These are phyloP conservation scores for Seiridium cupressi DNA, from an alignment of 2,329 filamentous ascomycete genomes.

Conservation along the genomic window DNA sequence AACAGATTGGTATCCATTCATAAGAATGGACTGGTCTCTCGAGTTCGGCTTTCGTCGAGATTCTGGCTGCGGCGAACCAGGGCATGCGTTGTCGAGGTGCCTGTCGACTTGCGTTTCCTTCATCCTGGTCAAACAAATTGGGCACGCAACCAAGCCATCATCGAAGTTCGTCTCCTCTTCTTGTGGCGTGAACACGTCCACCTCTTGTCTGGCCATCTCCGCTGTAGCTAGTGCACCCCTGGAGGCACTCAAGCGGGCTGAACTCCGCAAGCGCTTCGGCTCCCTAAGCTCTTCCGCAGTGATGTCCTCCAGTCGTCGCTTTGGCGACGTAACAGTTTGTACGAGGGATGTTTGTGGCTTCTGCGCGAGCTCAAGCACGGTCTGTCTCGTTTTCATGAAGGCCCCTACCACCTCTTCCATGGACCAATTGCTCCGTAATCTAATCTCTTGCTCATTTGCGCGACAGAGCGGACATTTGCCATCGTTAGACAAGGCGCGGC, in stretches of 20 bases:
- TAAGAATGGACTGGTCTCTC: conserved; percentile 13
- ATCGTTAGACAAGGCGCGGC: conserved; percentile 76
- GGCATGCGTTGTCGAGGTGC: conserved; percentile 71
- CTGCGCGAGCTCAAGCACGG: conserved; percentile 64
- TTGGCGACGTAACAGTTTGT: conserved; percentile 34
- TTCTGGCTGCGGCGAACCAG: conserved; percentile 33
- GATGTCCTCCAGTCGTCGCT: conserved; percentile 46
- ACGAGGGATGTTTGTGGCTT: conserved; percentile 28
- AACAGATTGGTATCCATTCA: conserved; percentile 2
- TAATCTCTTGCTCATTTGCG: conserved; percentile 75
- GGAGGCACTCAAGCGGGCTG: conserved; percentile 45
- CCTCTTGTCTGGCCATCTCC: conserved; percentile 29
- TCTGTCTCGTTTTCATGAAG: conserved; percentile 65
- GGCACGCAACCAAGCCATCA: conserved; percentile 79
- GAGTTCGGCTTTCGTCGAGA: conserved; percentile 13
- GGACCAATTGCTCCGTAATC: conserved; percentile 79
- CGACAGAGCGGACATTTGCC: conserved; percentile 88
- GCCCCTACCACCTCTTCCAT: conserved; percentile 81
- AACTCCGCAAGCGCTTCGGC: conserved; percentile 51
- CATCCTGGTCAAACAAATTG: conserved; percentile 78
- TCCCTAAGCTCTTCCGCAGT: conserved; percentile 26
- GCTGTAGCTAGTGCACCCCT: conserved; percentile 35
- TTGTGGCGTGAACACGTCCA: conserved; percentile 31
- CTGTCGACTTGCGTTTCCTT: conserved; percentile 73
- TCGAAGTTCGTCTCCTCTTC: conserved; percentile 37